Conservation (phyloP, 2,329 filamentous ascomycete species). For the Nemania sp. region DNA sequence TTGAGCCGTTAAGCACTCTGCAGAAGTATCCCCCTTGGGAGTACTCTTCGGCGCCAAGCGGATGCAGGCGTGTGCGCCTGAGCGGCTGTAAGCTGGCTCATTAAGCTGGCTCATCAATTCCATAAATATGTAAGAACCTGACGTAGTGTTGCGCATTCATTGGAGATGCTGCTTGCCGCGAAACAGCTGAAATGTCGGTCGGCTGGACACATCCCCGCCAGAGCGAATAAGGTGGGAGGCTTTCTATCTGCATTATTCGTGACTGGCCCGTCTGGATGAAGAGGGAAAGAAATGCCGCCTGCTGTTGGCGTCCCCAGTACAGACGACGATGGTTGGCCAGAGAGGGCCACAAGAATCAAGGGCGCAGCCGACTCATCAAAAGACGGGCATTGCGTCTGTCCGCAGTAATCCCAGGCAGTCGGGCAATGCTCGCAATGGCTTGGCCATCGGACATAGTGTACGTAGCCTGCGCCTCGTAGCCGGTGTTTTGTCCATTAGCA, state of each 20-base stretch:
- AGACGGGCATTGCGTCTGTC: constrained; percentile 12
- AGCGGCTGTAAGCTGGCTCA: constrained; percentile 20
- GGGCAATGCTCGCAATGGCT: constrained; percentile 11
- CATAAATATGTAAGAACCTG: constrained; percentile 4
- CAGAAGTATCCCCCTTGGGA: neutral
- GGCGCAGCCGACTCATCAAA: constrained; percentile 16
- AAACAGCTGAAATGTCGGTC: constrained; percentile 27
- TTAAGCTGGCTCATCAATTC: constrained; percentile 20
- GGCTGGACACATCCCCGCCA: constrained; percentile 15
- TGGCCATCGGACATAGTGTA: constrained; percentile 10
- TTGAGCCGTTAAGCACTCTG: no score
- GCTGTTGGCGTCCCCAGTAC: neutral
- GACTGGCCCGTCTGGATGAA: neutral
- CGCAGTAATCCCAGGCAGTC: constrained; percentile 15
- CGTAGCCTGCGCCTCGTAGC: no score
- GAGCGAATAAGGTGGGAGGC: neutral
- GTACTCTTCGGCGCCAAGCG: constrained; percentile 10
- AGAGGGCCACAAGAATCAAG: constrained; percentile 5
- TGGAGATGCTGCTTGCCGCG: constrained; percentile 14
- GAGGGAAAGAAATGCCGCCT: neutral
- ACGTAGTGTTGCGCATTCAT: neutral
- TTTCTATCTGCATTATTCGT: neutral
- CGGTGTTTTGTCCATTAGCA: no score
- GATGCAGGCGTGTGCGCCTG: constrained; percentile 19
- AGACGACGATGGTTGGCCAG: constrained; percentile 5